Conservation (phyloP, 2,329 filamentous ascomycete genomes). For the Penicillium palitans region DNA sequence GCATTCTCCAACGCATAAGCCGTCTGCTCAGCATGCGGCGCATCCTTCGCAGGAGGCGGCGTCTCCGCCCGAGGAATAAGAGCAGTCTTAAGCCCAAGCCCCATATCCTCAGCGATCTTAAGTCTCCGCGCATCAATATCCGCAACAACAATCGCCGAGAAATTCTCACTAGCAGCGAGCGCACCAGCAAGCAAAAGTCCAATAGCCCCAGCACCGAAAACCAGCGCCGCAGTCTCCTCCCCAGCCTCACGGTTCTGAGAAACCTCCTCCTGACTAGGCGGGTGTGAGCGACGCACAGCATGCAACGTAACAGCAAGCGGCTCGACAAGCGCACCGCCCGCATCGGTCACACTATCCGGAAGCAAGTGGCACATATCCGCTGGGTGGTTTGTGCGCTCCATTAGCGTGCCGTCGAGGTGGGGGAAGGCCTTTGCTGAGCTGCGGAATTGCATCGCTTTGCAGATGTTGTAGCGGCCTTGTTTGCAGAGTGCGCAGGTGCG, state of each 20-base stretch:
- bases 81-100: conserved; percentile 38
- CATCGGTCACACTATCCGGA: conserved; percentile 53
- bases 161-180: conserved; percentile 55
- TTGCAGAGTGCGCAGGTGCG: conserved; percentile 59
- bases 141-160: conserved; percentile 58
- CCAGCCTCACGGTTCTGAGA: conserved; percentile 42
- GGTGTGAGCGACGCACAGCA: conserved; percentile 56
- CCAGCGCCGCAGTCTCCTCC: conserved; percentile 52
- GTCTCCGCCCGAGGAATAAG: conserved; percentile 38
- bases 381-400: conserved; percentile 63
- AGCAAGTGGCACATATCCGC: conserved; percentile 61
- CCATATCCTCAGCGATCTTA: conserved; percentile 52
- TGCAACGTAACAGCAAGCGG: conserved; percentile 63
- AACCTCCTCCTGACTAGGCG: conserved; percentile 41
- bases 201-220: conserved; percentile 63
- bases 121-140: conserved; percentile 61
- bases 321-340: conserved; percentile 61
- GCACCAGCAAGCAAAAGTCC: conserved; percentile 60
- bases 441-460: conserved; percentile 58
- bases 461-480: conserved; percentile 63
- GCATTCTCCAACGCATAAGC: conserved; percentile 38
- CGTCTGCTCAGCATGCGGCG: conserved; percentile 35
- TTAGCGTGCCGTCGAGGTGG: conserved; percentile 64
- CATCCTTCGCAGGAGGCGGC: conserved; percentile 34
- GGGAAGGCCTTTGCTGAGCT: conserved; percentile 62